These are phyloP conservation scores for Camelina neglecta DNA, from an alignment of 345 rosid genomes.

Conservation along the genomic window DNA sequence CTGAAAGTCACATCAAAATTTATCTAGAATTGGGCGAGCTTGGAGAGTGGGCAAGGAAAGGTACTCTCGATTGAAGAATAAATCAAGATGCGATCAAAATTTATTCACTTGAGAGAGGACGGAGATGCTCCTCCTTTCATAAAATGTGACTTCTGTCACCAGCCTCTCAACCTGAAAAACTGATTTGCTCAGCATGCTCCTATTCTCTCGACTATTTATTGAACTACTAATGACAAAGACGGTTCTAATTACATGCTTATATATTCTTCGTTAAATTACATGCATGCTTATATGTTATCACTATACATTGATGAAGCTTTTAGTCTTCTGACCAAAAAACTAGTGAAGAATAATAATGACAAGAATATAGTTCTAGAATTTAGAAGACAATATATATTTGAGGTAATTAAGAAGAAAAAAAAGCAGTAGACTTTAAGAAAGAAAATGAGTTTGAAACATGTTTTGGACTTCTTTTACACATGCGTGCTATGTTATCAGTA, in stretches of 20 bases:
- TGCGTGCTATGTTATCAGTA: neutral
- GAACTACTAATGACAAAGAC: conserved; percentile 29
- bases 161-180: no score
- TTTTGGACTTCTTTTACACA: neutral
- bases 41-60: no score
- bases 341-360: conserved; percentile 16
- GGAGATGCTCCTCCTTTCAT: no score
- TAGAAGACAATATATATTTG: no score
- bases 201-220: neutral
- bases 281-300: neutral
- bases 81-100: no score
- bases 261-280: conserved; percentile 2
- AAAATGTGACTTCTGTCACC: no score
- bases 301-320: neutral
- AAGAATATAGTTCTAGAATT: neutral
- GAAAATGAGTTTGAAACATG: neutral
- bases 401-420: neutral
- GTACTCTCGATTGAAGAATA: no score
- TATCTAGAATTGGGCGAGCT: no score
- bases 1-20: no score
- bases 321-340: conserved; percentile 7
- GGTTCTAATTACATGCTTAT: neutral
- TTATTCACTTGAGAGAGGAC: no score
- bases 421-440: no score
- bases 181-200: no score